phyloP scores from a whole-genome alignment of 495 filamentous ascomycete species.

The Aspergillus nanangensis region DNA sequence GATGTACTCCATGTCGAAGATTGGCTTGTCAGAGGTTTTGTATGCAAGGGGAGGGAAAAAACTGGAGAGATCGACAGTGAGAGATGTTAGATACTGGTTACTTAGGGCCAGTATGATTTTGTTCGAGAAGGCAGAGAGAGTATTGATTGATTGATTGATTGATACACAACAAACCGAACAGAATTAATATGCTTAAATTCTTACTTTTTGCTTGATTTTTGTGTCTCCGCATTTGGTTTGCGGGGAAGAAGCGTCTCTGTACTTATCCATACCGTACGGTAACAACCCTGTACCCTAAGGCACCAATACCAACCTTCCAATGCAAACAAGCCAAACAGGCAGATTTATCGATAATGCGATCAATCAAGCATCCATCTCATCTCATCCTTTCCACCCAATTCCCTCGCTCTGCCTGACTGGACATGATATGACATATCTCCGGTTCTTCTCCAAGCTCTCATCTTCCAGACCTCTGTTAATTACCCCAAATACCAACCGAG shows the following conservation, averaged over 20 bases:
- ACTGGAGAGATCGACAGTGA: not conserved
- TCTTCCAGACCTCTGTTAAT: not conserved
- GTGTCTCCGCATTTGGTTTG: not conserved
- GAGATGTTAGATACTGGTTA: not conserved
- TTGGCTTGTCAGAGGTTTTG: too few species aligned
- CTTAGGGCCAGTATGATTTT: too few species aligned
- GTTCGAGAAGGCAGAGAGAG: too few species aligned
- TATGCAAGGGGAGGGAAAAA: not conserved
- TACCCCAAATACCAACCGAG: slow-evolving; percentile 2
- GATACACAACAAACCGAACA: too few species aligned
- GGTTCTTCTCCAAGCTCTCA: not conserved
- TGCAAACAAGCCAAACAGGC: slow-evolving; percentile 8
- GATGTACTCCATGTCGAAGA: too few species aligned
- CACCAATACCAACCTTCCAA: slow-evolving; percentile 8
- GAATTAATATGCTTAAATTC: too few species aligned
- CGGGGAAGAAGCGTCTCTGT: not conserved
- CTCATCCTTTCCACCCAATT: too few species aligned
- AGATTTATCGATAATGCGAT: slow-evolving; percentile 6
- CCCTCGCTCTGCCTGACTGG: too few species aligned
- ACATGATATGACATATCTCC: slow-evolving; percentile 12
- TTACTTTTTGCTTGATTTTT: too few species aligned
- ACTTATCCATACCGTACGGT: not conserved
- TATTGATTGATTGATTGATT: too few species aligned
- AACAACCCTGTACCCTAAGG: not conserved
- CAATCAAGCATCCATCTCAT: too few species aligned